Conservation (phyloP, 2,329 filamentous ascomycete species). For the Alternaria sp. region DNA sequence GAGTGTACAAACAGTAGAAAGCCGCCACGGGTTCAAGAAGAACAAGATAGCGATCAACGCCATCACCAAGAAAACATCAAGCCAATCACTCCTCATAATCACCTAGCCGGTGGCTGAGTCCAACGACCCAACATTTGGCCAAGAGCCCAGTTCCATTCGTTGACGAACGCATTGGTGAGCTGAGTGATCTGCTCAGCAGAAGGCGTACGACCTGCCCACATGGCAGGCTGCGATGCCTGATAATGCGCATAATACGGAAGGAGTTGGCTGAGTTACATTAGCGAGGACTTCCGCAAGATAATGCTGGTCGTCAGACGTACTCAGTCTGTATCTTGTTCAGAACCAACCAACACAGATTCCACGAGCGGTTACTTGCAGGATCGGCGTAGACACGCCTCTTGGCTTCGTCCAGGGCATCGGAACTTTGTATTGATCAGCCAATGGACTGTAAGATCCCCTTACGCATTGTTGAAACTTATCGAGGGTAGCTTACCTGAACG, state of each 20-base stretch:
- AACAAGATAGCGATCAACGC: constrained; percentile 3
- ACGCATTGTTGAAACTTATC: background rate
- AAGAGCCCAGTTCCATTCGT: constrained; percentile 73
- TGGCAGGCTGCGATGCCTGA: constrained; percentile 70
- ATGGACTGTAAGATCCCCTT: background rate
- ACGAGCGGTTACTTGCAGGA: constrained; percentile 72
- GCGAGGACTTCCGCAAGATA: constrained; percentile 1
- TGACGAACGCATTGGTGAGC: constrained; percentile 69
- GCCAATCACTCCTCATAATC: background rate
- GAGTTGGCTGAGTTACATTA: constrained; percentile 60
- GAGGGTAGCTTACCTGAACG: constrained; percentile 59
- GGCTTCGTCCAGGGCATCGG: constrained; percentile 71
- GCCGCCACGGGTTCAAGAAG: background rate
- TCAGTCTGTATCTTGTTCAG: constrained; percentile 72
- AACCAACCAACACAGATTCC: constrained; percentile 80
- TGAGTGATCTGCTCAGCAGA: constrained; percentile 64
- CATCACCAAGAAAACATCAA: background rate
- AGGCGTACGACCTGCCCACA: constrained; percentile 73
- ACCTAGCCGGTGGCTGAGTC: constrained; percentile 61
- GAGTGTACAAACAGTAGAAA: background rate
- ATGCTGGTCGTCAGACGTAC: constrained; percentile 55
- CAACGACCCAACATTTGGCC: constrained; percentile 74
- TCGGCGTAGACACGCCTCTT: constrained; percentile 70
- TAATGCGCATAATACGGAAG: constrained; percentile 68
- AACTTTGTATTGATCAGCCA: constrained; percentile 49